A percentile compares a stretch with the other conserved stretches of the same genome.
Evolutionary conservation across 495 filamentous ascomycete genomes (phyloP).

Genomic region (Aspergillus bridgeri): DNA sequence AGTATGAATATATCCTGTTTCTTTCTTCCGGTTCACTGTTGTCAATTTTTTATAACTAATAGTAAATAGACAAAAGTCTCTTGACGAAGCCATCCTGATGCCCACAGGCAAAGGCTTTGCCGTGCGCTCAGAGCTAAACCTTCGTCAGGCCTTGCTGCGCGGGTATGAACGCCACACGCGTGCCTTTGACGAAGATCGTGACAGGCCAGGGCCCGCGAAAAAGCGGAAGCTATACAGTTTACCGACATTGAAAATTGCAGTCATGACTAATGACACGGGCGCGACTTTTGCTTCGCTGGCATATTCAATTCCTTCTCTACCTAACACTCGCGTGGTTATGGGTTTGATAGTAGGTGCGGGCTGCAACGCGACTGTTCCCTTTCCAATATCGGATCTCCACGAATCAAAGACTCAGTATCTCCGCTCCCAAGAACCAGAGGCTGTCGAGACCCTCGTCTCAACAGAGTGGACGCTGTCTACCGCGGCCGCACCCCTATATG

Average conservation of each 20-base stretch:
- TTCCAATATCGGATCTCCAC: conserved; percentile 58
- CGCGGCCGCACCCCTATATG: conserved; percentile 55
- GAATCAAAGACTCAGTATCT: conserved; percentile 47
- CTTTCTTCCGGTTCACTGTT: background rate
- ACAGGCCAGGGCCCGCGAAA: conserved; percentile 12
- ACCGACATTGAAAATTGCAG: conserved; percentile 60
- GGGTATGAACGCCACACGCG: conserved; percentile 58
- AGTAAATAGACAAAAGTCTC: conserved; percentile 55
- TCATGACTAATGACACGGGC: conserved; percentile 74
- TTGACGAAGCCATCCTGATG: conserved; percentile 69
- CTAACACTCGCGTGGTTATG: conserved; percentile 66
- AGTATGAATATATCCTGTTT: conserved; percentile 40
- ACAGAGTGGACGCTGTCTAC: conserved; percentile 78
- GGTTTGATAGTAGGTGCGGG: conserved; percentile 75
- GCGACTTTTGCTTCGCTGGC: conserved; percentile 70
- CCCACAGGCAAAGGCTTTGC: conserved; percentile 79
- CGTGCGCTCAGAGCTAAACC: conserved; percentile 61
- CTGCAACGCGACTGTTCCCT: conserved; percentile 69
- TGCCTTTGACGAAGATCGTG: conserved; percentile 22
- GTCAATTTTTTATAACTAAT: background rate
- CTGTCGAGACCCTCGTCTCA: conserved; percentile 61
- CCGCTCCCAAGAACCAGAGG: conserved; percentile 29
- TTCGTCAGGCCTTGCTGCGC: conserved; percentile 58
- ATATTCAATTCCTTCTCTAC: conserved; percentile 52
- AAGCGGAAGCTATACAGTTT: conserved; percentile 41